Conservation (phyloP, 1,284 basidiomycete species). For the Ceratobasidium sp. region DNA sequence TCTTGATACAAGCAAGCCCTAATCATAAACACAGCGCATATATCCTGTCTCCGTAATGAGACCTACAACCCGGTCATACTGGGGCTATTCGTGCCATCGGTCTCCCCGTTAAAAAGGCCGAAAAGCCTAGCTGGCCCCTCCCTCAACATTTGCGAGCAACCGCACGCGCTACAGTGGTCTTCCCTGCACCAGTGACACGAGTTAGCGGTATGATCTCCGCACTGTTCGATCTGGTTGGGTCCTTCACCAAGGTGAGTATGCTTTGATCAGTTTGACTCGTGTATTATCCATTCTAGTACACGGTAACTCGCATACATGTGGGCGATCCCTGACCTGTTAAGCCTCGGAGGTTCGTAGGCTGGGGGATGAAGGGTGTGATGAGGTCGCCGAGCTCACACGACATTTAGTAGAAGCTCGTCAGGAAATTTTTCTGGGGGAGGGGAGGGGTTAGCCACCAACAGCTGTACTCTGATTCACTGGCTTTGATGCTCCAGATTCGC, state of each 20-base stretch:
- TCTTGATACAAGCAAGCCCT: too few species aligned
- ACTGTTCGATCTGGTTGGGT: neutral
- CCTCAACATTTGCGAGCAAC: neutral
- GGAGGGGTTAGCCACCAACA: too few species aligned
- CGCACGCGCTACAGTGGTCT: slow-evolving; percentile 10
- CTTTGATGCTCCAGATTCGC: too few species aligned
- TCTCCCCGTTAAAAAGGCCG: neutral
- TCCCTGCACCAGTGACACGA: slow-evolving; percentile 49
- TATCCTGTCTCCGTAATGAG: too few species aligned
- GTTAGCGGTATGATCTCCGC: slow-evolving; percentile 45
- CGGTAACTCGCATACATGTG: too few species aligned
- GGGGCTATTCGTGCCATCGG: slow-evolving; percentile 4
- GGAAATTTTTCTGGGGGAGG: neutral
- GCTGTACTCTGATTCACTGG: too few species aligned
- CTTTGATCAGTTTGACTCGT: slow-evolving; percentile 1
- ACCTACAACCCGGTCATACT: too few species aligned
- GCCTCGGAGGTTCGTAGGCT: too few species aligned
- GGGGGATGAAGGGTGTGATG: too few species aligned
- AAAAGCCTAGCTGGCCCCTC: neutral
- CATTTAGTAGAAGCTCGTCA: neutral
- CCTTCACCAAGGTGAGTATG: slow-evolving; percentile 6
- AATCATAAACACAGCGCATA: too few species aligned
- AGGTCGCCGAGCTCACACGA: too few species aligned
- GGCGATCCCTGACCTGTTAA: too few species aligned
- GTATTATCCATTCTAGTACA: neutral